These are phyloP conservation scores for Physcomitrium patens DNA, from an alignment of 225 moss, liverwort and hornwort species.

Conservation along the genomic window DNA sequence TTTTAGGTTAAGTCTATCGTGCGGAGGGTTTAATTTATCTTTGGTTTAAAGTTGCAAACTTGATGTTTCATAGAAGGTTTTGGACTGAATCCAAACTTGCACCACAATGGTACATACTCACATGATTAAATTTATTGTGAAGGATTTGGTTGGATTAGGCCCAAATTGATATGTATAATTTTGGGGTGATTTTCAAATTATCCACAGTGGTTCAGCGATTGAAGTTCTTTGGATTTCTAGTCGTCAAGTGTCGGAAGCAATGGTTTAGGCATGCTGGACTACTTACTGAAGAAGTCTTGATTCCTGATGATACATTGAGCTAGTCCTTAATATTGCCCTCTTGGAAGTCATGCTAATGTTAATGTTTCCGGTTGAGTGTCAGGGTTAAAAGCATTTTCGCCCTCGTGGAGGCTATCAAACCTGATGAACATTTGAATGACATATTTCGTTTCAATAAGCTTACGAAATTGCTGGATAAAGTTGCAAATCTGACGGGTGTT, in stretches of 20 bases:
- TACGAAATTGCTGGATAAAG: conserved; percentile 1
- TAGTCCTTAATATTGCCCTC: background rate
- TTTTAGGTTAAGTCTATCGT: background rate
- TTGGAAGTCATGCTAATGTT: background rate
- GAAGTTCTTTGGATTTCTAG: no score
- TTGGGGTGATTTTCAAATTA: no score
- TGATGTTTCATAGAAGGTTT: background rate
- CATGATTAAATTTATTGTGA: no score
- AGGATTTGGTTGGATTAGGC: no score
- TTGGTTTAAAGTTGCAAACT: background rate
- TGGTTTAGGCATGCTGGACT: background rate
- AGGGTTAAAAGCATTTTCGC: conserved; percentile 61
- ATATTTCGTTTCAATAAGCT: conserved; percentile 19
- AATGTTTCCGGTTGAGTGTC: conserved; percentile 9
- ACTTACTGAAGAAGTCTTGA: background rate
- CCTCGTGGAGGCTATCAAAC: conserved; percentile 32
- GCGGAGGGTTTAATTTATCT: background rate
- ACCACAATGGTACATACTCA: no score
- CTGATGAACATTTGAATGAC: background rate
- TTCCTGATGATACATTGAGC: no score
- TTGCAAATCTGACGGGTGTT: conserved; percentile 26
- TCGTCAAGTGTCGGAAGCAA: background rate
- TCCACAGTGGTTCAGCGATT: no score
- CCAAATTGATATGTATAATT: no score
- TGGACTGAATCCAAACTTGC: no score